A percentile compares a stretch with the other conserved stretches of the same genome.
phyloP scores from a whole-genome alignment of 371 early-diverging fungal species.

The Mucor irregularis region DNA sequence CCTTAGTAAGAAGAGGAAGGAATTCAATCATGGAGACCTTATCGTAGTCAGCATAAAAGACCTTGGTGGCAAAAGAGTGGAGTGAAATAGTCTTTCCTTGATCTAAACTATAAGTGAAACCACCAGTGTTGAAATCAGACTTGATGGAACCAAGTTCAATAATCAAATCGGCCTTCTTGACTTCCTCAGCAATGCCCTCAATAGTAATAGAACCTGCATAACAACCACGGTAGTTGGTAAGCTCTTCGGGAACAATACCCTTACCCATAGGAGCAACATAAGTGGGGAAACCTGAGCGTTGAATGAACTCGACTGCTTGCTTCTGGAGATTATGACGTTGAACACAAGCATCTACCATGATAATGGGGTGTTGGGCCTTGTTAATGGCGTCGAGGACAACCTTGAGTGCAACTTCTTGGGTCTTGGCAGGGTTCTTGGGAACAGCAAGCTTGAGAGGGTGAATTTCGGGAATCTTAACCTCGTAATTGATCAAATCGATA shows the following conservation, averaged over 20 bases:
- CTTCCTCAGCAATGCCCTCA: constrained; percentile 32
- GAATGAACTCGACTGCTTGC: constrained; percentile 31
- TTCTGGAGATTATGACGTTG: constrained; percentile 35
- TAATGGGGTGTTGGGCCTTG: constrained; percentile 39
- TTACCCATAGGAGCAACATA: constrained; percentile 55
- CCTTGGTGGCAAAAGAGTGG: constrained; percentile 40
- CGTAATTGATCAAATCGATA: constrained; percentile 43
- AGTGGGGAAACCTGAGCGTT: constrained; percentile 41
- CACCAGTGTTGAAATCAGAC: constrained; percentile 59
- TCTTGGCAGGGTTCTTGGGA: constrained; percentile 32
- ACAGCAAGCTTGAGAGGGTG: constrained; percentile 18
- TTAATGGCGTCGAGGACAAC: constrained; percentile 31
- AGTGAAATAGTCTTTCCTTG: constrained; percentile 39
- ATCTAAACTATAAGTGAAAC: constrained; percentile 39
- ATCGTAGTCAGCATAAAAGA: constrained; percentile 40
- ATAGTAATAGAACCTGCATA: constrained; percentile 40
- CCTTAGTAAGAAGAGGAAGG: constrained; percentile 31
- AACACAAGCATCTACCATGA: constrained; percentile 52
- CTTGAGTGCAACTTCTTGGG: constrained; percentile 30
- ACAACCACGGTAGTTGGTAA: constrained; percentile 40
- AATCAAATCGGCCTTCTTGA: constrained; percentile 45
- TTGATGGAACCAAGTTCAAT: constrained; percentile 48
- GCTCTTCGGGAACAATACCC: constrained; percentile 37
- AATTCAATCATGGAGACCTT: constrained; percentile 42
- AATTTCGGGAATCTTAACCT: constrained; percentile 25